phyloP scores from a whole-genome alignment of 257 asterid genomes.

The Solanum tarijense region DNA sequence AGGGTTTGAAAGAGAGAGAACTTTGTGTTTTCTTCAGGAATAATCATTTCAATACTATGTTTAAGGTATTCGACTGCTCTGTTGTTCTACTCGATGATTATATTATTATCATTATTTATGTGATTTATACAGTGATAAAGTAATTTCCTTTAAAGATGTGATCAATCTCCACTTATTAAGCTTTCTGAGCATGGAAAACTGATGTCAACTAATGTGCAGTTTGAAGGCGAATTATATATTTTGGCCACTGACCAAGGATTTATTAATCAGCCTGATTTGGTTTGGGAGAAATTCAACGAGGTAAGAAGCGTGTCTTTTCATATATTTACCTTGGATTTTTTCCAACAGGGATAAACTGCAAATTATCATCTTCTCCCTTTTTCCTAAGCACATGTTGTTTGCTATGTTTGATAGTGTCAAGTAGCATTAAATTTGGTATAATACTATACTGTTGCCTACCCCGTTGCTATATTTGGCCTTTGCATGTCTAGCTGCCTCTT shows the following conservation, averaged over 20 bases:
- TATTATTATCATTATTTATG: not conserved
- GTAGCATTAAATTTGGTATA: not conserved
- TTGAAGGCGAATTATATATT: slow-evolving; percentile 83
- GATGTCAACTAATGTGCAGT: slow-evolving; percentile 43
- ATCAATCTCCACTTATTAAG: slow-evolving; percentile 5
- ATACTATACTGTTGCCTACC: not conserved
- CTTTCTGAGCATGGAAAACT: slow-evolving; percentile 6
- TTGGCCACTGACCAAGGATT: slow-evolving; percentile 92
- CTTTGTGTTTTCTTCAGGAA: slow-evolving; percentile 91
- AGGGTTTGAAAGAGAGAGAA: slow-evolving; percentile 83
- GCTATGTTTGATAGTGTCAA: not conserved
- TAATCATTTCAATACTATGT: slow-evolving; percentile 97
- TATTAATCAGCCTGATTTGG: slow-evolving; percentile 79
- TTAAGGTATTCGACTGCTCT: slow-evolving; percentile 44
- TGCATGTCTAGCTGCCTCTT: not conserved
- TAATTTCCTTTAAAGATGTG: not conserved
- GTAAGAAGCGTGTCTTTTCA: slow-evolving; percentile 19
- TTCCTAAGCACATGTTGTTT: not conserved
- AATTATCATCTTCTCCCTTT: not conserved
- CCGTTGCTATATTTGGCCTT: not conserved
- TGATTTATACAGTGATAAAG: not conserved
- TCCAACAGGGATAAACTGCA: not conserved
- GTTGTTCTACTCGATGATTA: not conserved
- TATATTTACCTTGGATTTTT: not conserved
- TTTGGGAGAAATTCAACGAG: slow-evolving; percentile 98